These are phyloP conservation scores for Populus euphratica DNA, from an alignment of 345 rosid species.

Conservation along the genomic window DNA sequence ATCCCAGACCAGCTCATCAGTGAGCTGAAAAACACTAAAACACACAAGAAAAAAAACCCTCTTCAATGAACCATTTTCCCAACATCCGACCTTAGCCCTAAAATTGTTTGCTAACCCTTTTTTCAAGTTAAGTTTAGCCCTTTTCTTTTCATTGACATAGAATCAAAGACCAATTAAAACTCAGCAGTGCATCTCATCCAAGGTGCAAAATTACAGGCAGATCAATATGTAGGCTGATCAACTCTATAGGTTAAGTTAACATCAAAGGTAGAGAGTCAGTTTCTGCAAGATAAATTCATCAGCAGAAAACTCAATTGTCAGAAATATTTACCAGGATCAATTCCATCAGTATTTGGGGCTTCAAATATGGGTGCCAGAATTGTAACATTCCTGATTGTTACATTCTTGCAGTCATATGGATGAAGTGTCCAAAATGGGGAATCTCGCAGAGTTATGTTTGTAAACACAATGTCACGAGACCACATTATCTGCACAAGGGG, in stretches of 20 bases:
- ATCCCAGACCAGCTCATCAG: neutral
- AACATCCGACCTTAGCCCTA: neutral
- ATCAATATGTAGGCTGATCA: neutral
- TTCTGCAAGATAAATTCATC: neutral
- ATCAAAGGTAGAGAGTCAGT: slow-evolving; percentile 4
- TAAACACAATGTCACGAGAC: slow-evolving; percentile 80
- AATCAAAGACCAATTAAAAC: no score
- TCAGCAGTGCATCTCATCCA: neutral
- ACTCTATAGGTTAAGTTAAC: neutral
- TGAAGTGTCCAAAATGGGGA: slow-evolving; percentile 98
- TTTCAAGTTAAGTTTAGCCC: neutral
- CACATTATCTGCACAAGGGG: slow-evolving; percentile 94
- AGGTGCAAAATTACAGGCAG: neutral
- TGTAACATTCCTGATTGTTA: slow-evolving; percentile 67
- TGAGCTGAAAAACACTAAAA: neutral
- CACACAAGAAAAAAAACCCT: neutral
- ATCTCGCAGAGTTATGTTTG: slow-evolving; percentile 75
- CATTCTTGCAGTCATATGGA: slow-evolving; percentile 95
- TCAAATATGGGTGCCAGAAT: slow-evolving; percentile 72
- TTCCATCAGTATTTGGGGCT: slow-evolving; percentile 98
- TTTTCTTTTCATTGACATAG: neutral
- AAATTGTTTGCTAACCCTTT: neutral
- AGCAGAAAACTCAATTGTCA: slow-evolving; percentile 4
- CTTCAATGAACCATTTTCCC: neutral
- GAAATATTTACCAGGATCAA: slow-evolving; percentile 74